Evolutionary conservation across 305 asterid species (phyloP).

Genomic region (Solanum chacoense): DNA sequence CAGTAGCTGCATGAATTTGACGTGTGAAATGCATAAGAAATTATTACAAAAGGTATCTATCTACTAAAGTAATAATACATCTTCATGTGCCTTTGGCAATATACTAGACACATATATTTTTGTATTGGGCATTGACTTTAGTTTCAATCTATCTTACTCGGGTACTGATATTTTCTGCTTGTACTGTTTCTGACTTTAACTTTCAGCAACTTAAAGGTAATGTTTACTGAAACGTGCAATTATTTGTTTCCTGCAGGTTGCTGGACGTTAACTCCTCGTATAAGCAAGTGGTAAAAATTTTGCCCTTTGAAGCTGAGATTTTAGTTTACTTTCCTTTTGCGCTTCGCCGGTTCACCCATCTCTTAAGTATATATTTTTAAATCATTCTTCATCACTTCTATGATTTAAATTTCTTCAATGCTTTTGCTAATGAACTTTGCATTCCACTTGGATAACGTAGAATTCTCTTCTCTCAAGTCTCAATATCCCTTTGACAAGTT

Average conservation of each 20-base stretch:
- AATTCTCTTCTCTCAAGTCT: neutral
- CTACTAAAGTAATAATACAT: neutral
- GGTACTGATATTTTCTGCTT: neutral
- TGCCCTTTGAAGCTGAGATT: neutral
- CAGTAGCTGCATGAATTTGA: neutral
- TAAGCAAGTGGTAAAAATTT: constrained; percentile 48
- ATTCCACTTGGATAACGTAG: neutral
- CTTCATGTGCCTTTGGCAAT: neutral
- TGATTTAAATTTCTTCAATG: neutral
- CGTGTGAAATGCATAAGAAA: neutral
- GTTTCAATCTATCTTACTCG: neutral
- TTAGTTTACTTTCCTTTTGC: neutral
- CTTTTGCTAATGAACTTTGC: neutral
- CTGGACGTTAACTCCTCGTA: constrained; percentile 68
- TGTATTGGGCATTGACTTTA: neutral
- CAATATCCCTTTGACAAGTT: neutral
- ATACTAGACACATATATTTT: neutral
- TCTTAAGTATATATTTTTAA: neutral
- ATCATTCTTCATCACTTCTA: neutral
- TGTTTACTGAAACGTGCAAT: neutral
- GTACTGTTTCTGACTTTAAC: neutral
- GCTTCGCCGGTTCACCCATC: neutral
- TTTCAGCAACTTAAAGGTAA: neutral
- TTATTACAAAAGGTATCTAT: neutral
- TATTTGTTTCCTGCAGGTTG: constrained; percentile 49